Evolutionary conservation across 768 basidiomycete genomes (phyloP).

Genomic region (Kockovaella imperatae): DNA sequence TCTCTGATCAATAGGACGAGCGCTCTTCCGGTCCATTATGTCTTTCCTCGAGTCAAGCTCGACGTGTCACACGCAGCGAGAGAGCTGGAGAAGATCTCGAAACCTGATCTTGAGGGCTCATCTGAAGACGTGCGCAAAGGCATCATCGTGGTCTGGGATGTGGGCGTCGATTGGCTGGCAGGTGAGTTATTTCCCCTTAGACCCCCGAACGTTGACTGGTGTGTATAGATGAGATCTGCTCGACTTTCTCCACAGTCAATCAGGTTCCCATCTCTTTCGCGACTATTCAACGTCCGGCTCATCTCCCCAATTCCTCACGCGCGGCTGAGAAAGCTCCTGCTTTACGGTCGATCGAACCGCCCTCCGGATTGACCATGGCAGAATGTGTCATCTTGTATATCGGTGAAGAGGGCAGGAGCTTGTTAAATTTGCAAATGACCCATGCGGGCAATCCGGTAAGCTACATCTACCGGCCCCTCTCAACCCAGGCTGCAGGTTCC

Average conservation of each 20-base stretch:
- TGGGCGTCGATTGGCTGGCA: constrained; percentile 62
- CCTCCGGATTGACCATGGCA: constrained; percentile 27
- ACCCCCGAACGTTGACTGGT: neutral
- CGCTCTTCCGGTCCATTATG: constrained; percentile 78
- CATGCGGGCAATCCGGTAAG: constrained; percentile 60
- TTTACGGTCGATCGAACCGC: constrained; percentile 36
- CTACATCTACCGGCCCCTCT: neutral
- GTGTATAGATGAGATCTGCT: constrained; percentile 22
- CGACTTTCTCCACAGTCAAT: constrained; percentile 10
- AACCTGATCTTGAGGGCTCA: constrained; percentile 16
- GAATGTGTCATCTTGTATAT: constrained; percentile 55
- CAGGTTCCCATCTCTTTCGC: constrained; percentile 27
- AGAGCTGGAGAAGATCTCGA: constrained; percentile 17
- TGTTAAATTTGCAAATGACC: constrained; percentile 81
- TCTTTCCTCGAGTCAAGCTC: constrained; percentile 70
- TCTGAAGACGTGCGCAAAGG: constrained; percentile 24
- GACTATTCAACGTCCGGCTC: constrained; percentile 23
- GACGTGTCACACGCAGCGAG: constrained; percentile 48
- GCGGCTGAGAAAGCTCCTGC: constrained; percentile 24
- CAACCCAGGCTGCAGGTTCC: neutral
- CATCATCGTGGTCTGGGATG: constrained; percentile 64
- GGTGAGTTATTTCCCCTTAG: constrained; percentile 46
- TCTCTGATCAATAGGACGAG: constrained; percentile 57
- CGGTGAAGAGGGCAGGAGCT: constrained; percentile 67
- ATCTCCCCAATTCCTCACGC: neutral